Base-by-base conservation (phyloP, 768 basidiomycete species). In the Hypholoma sublateritium region DNA sequence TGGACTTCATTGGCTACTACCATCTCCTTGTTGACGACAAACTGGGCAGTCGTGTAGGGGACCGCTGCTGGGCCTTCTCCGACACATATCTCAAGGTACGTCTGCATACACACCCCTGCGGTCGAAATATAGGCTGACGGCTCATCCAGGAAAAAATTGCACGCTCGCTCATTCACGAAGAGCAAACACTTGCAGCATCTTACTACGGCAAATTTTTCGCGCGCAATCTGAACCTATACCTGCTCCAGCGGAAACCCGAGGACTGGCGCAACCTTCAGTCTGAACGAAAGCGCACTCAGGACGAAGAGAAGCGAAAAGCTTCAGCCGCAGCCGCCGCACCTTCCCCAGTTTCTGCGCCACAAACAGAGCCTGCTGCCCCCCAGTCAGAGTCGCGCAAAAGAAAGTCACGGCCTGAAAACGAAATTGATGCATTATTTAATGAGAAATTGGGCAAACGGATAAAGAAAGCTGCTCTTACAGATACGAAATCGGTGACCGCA, bases 1-100 rank as follows among this genome's bases (percentile, higher is more conserved):
- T 87, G 67, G 77, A 81, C 4, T 85, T 96, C 65, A 81, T 94
- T 37, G 91, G 88, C 5, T 81, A 88, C 57, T 97, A 88, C 71
- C 87, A 89, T 66, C 67, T 75, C 28, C 84, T 99, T 34, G 91
- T 90, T 5, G 90, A 95, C 67, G 93, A 98, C 68, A 85, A 89
- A 44, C 85, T 97, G 60, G 97, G 97, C 44, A 93, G 91, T 64
- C 81, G 93, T 46, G 86, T 98, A 0, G 91, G 84, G 4, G 96
- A 95, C 65, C 85, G 89, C n/a, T 91, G 89, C 62, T 98, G 94
- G 93, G 84, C 80, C 1, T 85, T 83, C 59, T 87, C 91, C n/a
- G 97, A 99, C 72, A 88, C 92, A 1, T 98, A 91, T 72, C 80
- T 97, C 61, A 95, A 90, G 77, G 94, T 95, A 59, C 21, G 78